Percentiles rank a stretch among this genome's conserved stretches.
Conservation (phyloP, 306 rosid genomes). For the Fragaria iinumae region DNA sequence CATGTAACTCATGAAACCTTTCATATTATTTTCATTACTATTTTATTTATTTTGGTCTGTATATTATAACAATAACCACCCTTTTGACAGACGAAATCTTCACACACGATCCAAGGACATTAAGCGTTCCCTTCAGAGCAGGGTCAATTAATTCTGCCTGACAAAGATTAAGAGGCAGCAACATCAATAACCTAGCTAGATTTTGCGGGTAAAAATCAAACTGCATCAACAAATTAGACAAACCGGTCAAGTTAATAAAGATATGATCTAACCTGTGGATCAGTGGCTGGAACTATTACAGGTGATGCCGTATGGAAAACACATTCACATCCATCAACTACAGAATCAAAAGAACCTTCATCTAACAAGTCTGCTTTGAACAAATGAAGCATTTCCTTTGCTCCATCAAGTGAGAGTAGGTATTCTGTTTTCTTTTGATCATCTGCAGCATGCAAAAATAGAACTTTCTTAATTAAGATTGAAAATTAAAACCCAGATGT, state of each 20-base stretch:
- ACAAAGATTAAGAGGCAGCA: background rate
- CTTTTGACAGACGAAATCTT: slow-evolving; percentile 20
- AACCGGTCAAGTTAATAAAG: background rate
- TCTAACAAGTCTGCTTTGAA: slow-evolving; percentile 48
- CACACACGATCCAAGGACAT: slow-evolving; percentile 21
- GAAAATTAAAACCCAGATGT: background rate
- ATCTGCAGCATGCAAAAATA: background rate
- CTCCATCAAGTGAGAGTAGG: slow-evolving; percentile 29
- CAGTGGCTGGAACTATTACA: background rate
- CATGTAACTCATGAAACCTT: too few relatives aligned
- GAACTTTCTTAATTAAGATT: background rate
- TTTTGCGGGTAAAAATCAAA: too few relatives aligned
- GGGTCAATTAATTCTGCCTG: slow-evolving; percentile 32
- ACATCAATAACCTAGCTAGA: background rate
- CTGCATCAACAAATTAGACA: background rate
- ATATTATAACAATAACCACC: too few relatives aligned
- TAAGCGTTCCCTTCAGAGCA: slow-evolving; percentile 31
- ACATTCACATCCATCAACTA: slow-evolving; percentile 42
- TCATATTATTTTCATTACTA: too few relatives aligned
- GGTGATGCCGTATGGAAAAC: slow-evolving; percentile 51
- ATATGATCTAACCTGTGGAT: slow-evolving; percentile 45
- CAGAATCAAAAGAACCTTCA: slow-evolving; percentile 51
- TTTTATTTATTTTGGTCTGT: too few relatives aligned
- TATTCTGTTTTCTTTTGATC: slow-evolving; percentile 18
- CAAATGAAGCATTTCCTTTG: slow-evolving; percentile 48